A percentile compares a stretch with the other conserved stretches of the same genome.
These are phyloP conservation scores for Globisporangium sylvaticum DNA, from an alignment of 352 stramenopile genomes.

Conservation along the genomic window DNA sequence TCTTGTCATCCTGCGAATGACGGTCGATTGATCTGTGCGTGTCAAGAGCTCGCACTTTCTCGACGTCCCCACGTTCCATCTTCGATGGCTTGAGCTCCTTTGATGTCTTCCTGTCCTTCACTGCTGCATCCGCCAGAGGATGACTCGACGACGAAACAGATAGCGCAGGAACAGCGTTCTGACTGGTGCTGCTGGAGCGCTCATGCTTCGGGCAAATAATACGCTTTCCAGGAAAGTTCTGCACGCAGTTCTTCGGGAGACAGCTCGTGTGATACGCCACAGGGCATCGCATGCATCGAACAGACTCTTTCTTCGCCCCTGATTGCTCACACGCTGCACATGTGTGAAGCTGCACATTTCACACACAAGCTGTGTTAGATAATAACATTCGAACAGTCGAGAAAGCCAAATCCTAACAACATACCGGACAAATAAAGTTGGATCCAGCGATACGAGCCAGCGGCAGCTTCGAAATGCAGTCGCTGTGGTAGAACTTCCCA, in stretches of 20 bases:
- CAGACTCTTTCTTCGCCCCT: constrained; percentile 71
- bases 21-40: neutral
- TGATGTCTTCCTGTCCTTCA: constrained; percentile 1
- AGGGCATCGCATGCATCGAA: constrained; percentile 75
- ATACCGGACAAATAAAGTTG: constrained; percentile 79
- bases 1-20: constrained; percentile 15
- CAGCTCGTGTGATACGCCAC: constrained; percentile 81
- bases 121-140: neutral
- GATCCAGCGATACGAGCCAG: constrained; percentile 71
- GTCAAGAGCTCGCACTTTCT: neutral
- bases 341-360: constrained; percentile 48
- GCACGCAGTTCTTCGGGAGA: constrained; percentile 47
- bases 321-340: constrained; percentile 74
- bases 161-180: neutral
- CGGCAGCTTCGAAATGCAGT: constrained; percentile 77
- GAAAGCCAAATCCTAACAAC: neutral
- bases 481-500: constrained; percentile 82
- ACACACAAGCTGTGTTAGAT: neutral
- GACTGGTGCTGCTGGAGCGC: neutral
- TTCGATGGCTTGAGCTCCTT: constrained; percentile 6
- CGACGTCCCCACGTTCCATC: neutral
- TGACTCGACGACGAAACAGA: neutral
- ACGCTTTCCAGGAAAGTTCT: constrained; percentile 59
- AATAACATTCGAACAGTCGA: neutral
- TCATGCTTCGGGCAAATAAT: constrained; percentile 75